phyloP scores from a whole-genome alignment of 2,329 filamentous ascomycete species.

The Venturia effusa region DNA sequence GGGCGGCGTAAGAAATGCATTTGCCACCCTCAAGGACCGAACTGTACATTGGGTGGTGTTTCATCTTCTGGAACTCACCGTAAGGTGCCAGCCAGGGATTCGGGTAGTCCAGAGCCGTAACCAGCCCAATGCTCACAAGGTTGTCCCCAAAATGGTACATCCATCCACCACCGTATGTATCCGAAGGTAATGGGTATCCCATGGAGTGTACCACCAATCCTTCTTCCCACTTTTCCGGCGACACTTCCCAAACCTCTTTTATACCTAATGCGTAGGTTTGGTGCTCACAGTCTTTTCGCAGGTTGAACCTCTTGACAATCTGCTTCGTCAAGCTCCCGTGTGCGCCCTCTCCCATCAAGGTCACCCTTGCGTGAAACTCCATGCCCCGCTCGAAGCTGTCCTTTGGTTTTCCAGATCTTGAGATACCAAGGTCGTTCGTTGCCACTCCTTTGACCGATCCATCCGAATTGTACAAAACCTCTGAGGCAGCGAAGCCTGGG shows the following conservation, averaged over 20 bases:
- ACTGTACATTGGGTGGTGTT: conserved; percentile 87
- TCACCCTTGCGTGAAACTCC: conserved; percentile 92
- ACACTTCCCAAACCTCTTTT: conserved; percentile 96
- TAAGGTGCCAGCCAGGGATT: conserved; percentile 97
- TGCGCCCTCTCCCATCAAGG: conserved; percentile 87
- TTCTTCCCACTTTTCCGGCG: conserved; percentile 82
- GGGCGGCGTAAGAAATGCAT: conserved; percentile 91
- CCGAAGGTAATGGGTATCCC: conserved; percentile 78
- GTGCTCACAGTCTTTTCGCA: conserved; percentile 77
- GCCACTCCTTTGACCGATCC: conserved; percentile 89
- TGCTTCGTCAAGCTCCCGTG: conserved; percentile 94
- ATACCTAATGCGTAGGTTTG: conserved; percentile 93
- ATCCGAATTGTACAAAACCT: conserved; percentile 77
- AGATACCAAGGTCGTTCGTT: conserved; percentile 87
- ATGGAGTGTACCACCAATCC: conserved; percentile 81
- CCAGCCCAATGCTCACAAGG: conserved; percentile 81
- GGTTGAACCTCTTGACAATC: conserved; percentile 85
- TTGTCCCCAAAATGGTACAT: conserved; percentile 99
- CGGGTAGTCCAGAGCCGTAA: conserved; percentile 87
- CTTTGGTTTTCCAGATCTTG: conserved; percentile 71
- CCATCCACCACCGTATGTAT: conserved; percentile 96
- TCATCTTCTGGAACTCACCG: conserved; percentile 95
- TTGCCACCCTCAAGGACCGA: conserved; percentile 87
- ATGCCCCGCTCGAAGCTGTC: conserved; percentile 91
- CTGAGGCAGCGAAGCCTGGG: conserved; percentile 87